phyloP scores from a whole-genome alignment of 768 basidiomycete genomes.

The Boletus rufocinnamomeus region DNA sequence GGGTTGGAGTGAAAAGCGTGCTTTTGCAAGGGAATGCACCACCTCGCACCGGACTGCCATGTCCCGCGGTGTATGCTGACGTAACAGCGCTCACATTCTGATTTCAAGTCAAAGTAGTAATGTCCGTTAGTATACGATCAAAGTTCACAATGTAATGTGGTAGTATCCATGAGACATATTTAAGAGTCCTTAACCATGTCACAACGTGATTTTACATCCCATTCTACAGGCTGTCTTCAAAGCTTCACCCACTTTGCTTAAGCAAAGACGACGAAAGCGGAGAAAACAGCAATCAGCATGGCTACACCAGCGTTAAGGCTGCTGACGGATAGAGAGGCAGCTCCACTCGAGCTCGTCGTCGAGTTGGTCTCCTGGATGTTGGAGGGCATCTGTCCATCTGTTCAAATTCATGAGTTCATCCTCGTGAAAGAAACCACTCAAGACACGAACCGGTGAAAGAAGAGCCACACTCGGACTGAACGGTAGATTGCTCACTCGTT shows the following conservation, averaged over 20 bases:
- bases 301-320: conserved; percentile 28
- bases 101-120: not conserved
- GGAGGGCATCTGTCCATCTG: conserved; percentile 37
- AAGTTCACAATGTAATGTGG: not conserved
- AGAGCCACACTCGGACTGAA: conserved; percentile 47
- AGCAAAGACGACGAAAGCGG: conserved; percentile 38
- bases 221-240: not conserved
- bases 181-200: not conserved
- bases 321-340: conserved; percentile 22
- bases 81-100: conserved; percentile 9
- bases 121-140: conserved; percentile 7
- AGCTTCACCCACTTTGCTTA: conserved; percentile 18
- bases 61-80: conserved; percentile 18
- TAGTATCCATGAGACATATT: not conserved
- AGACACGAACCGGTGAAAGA: conserved; percentile 51
- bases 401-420: conserved; percentile 5
- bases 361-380: conserved; percentile 27
- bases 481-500: conserved; percentile 25
- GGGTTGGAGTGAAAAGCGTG: not conserved
- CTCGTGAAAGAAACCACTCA: not conserved
- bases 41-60: not conserved
- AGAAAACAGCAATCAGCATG: conserved; percentile 36
- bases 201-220: not conserved
- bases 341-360: conserved; percentile 23
- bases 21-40: not conserved